Evolutionary conservation across 2,329 filamentous ascomycete genomes (phyloP), one percentile per base, ranked within the genome.

Genomic region (Periconia macrospinosa): DNA sequence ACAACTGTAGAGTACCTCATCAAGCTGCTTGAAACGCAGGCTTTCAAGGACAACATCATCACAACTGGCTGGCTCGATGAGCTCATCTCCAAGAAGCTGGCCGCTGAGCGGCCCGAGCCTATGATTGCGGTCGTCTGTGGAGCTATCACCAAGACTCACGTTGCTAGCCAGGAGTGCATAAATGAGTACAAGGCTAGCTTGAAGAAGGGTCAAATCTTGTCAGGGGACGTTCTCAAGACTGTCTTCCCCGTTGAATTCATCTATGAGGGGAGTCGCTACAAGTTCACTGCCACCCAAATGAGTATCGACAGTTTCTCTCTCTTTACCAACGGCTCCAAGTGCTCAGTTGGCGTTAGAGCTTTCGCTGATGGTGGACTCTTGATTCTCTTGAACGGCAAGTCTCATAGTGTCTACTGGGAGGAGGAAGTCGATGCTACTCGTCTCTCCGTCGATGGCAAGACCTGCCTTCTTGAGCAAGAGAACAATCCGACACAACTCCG

Each of bases 381-480:
- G 86, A 99, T 59, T 85, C 99, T 17, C 86, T 99, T 42, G 88
- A n/a, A 89, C 68, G 94, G 94, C 56, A 91, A 91, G 75, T 96
- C 91, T 65, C 94, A 99, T 86, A 99, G 94, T 71, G 87, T 97
- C 57, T 99, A 99, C 86, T 99, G 94, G 94, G 97, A 97, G 79
- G 94, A 99, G 72, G 94, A 99, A 75, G 91, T 96, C 45, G 92
- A 92, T 53, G 94, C 93, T 35, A 97, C 94, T 48, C 92, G 94
- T 74, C 79, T 99, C 64, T 97, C 92, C 30, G 92, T 99, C 19
- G 94, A 99, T 74, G 91, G 92, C 81, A 99, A 97, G 86, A 99
- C 94, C 30, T 97, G 93, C 75, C 79, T 99, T 69, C 85, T 99
- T 33, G 94, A 99, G 83, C 92, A 97, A 77, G 94, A 99, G 82